phyloP scores from a whole-genome alignment of 2,329 filamentous ascomycete species.

The Proliferodiscus dingleyae region DNA sequence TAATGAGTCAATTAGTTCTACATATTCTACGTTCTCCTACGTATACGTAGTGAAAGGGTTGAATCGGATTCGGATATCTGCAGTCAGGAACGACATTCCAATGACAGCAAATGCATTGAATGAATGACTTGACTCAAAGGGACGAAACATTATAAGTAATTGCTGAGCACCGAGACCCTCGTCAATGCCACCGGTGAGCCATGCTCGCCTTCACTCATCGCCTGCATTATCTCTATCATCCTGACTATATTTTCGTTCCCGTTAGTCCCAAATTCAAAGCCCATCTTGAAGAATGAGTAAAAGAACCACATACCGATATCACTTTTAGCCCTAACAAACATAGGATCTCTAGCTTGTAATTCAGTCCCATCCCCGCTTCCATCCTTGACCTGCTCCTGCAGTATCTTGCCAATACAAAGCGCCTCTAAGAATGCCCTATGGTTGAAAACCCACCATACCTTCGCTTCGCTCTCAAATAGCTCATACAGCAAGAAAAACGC shows the following conservation, averaged over 20 bases:
- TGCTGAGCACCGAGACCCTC: conserved; percentile 52
- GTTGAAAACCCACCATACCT: conserved; percentile 82
- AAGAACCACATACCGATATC: conserved; percentile 52
- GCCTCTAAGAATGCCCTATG: conserved; percentile 76
- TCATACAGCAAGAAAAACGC: conserved; percentile 70
- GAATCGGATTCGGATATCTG: too few relatives aligned
- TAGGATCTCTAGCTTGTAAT: conserved; percentile 44
- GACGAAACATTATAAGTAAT: conserved; percentile 36
- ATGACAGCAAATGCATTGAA: too few relatives aligned
- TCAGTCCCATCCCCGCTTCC: conserved; percentile 43
- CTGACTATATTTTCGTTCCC: conserved; percentile 40
- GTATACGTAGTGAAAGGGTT: too few relatives aligned
- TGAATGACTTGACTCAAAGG: too few relatives aligned
- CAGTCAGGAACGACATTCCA: too few relatives aligned
- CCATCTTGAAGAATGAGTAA: too few relatives aligned
- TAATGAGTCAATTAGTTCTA: too few relatives aligned
- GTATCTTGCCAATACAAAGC: conserved; percentile 58
- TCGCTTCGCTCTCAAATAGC: conserved; percentile 64
- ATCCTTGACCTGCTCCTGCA: conserved; percentile 48
- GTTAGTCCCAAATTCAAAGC: conserved; percentile 4
- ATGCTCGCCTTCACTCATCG: conserved; percentile 50
- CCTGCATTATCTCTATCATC: conserved; percentile 61
- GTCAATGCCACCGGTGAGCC: conserved; percentile 56
- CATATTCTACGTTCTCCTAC: too few relatives aligned
- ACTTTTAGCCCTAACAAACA: conserved; percentile 53